phyloP scores from a whole-genome alignment of 2,329 filamentous ascomycete genomes.

The Niveomyces coronatus region DNA sequence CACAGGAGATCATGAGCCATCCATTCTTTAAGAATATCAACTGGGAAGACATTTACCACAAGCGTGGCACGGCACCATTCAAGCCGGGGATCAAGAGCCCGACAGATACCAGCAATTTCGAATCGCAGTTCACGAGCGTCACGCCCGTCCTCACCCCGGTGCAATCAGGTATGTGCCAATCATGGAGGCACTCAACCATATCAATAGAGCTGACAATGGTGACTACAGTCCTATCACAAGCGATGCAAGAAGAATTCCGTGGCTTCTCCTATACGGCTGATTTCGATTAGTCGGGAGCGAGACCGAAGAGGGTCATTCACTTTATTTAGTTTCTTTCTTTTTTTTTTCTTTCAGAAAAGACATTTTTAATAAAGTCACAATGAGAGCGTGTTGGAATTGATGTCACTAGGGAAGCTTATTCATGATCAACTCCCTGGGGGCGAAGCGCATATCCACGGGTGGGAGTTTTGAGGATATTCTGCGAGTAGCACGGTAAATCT shows the following conservation, averaged over 20 bases:
- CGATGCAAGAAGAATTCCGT: slow-evolving; percentile 99
- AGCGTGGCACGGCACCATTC: slow-evolving; percentile 83
- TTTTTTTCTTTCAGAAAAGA: too few species aligned
- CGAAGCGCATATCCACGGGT: slow-evolving; percentile 3
- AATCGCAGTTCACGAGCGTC: slow-evolving; percentile 96
- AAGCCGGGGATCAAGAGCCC: slow-evolving; percentile 79
- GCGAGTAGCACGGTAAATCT: too few species aligned
- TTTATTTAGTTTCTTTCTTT: too few species aligned
- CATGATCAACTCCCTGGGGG: too few species aligned
- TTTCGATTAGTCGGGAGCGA: slow-evolving; percentile 52
- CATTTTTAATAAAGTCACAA: slow-evolving; percentile 3
- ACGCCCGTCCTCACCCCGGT: slow-evolving; percentile 95
- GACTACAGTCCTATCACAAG: slow-evolving; percentile 75
- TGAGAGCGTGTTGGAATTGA: background rate
- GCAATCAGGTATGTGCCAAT: slow-evolving; percentile 88
- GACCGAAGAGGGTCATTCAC: too few species aligned
- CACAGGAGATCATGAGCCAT: slow-evolving; percentile 97
- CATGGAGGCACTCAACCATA: background rate
- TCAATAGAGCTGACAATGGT: background rate
- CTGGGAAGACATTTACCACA: slow-evolving; percentile 98
- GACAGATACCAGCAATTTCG: slow-evolving; percentile 99
- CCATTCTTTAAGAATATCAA: slow-evolving; percentile 97
- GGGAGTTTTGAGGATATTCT: slow-evolving; percentile 1
- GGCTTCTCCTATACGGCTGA: slow-evolving; percentile 96
- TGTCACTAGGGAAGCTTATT: background rate